These are phyloP conservation scores for Ceratorhiza oryzae-sativae DNA, from an alignment of 1,284 basidiomycete genomes.

Conservation along the genomic window DNA sequence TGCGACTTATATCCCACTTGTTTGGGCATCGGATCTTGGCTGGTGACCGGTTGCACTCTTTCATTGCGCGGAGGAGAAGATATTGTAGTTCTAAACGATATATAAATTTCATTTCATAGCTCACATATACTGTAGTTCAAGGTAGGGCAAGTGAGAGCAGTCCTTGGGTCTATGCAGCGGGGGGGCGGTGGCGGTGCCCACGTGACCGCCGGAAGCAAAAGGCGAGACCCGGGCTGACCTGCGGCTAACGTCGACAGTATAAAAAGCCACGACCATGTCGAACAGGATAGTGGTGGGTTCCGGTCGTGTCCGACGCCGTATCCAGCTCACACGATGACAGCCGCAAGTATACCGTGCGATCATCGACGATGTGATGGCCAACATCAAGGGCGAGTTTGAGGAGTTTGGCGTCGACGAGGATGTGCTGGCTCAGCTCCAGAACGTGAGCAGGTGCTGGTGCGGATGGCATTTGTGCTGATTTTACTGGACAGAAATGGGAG, in stretches of 20 bases:
- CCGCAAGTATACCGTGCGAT: conserved; percentile 62
- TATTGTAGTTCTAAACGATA: too few species aligned
- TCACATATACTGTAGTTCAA: too few species aligned
- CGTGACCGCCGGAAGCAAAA: conserved; percentile 37
- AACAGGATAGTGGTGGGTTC: conserved; percentile 44
- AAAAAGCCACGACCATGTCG: conserved; percentile 42
- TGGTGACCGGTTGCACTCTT: too few species aligned
- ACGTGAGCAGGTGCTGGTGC: conserved; percentile 49
- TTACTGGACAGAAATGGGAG: conserved; percentile 58
- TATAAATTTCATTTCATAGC: too few species aligned
- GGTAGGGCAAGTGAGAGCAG: too few species aligned
- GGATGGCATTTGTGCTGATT: neutral
- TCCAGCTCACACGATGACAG: conserved; percentile 47
- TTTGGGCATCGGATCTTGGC: too few species aligned
- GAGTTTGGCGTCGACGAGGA: conserved; percentile 68
- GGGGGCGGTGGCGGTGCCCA: conserved; percentile 3
- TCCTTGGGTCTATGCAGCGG: too few species aligned
- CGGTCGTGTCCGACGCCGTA: neutral
- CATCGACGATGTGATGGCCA: conserved; percentile 65
- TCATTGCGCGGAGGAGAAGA: too few species aligned
- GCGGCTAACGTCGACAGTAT: conserved; percentile 34
- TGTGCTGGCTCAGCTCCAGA: conserved; percentile 59
- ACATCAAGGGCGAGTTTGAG: conserved; percentile 64
- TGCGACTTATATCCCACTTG: too few species aligned
- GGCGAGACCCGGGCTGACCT: conserved; percentile 3